Evolutionary conservation across 345 rosid species (phyloP), one percentile per base, ranked within the genome.

Genomic region (Boechera retrofracta): DNA sequence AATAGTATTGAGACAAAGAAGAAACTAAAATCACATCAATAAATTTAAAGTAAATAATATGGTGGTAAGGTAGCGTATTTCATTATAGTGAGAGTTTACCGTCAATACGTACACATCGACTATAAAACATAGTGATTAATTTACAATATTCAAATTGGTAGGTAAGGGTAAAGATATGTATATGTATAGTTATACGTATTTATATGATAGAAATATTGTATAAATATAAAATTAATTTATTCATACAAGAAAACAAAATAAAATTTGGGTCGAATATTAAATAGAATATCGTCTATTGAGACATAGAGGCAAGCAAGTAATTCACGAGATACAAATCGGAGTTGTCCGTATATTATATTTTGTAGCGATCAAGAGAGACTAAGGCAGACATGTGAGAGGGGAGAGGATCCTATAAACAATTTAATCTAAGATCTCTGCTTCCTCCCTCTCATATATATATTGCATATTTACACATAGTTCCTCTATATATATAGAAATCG

Each of bases 291-390:
- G 77, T 65, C 16, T 77, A 77, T 57, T 77, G 31, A 57, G 81
- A 72, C 81, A 77, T 77, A 77, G 81, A 78, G 77, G 77, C 77
- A 78, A 78, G 65, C 77, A 72, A 78, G 81, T 65, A 72, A 78
- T 66, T 78, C 81, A 78, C 81, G 81, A 72, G 81, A 78, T 78
- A 78, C 81, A 72, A 78, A 65, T 59, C 51, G 58, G 56, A 72
- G 72, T 78, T 78, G 77, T 78, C 81, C 77, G 81, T 72, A 78
- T 78, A 78, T 72, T 51, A 72, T 67, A 72, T 78, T 78, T 78
- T 67, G 81, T 78, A 78, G 73, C 77, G 77, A 78, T 72, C 73
- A 78, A 78, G 80, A 77, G 81, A 72, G 81, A 78, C 73, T 66
- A 66, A 72, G 49, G 73, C 58, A 78, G 81, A 72, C 81, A 78